Evolutionary conservation across 495 filamentous ascomycete species (phyloP), one percentile per base, ranked within the genome.

Genomic region (Chaetomium fimeti): DNA sequence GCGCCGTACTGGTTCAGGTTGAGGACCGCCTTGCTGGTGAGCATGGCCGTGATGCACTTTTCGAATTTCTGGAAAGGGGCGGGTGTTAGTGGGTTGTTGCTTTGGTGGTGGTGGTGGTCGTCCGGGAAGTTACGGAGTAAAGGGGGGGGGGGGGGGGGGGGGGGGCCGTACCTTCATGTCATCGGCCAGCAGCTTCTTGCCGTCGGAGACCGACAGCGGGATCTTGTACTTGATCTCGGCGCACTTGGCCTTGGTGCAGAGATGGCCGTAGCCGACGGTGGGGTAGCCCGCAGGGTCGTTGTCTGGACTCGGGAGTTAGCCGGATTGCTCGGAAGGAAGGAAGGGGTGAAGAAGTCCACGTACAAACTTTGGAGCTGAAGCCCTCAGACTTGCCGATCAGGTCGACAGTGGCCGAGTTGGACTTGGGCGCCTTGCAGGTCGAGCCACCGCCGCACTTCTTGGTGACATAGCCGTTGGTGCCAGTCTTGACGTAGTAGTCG

Each of bases 261-360:
- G 75, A 66, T 84, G 82, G 52, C 82, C 82, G 65, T 83, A 84
- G 36, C 82, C 82, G 20, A 84, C 73, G 32, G 79, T 84, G 0
- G 79, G 78, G 47, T 80, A 69, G 36, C 79, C 79, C 61, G 74
- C 76, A 16, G 78, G 76, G 59, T 84, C 80, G 32, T 70, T 72
- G 56, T 74, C 74, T 70, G 28, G 22, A 18, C 2, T 18, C 13
- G 13, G 40, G 40, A 18, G 40, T 43, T 27, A 25, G 48, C 15
- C 13, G 4, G 3, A 5, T 16, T 52, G 49, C 24, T 49, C 22
- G 20, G 22, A 3, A 28, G 16, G 18, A 32, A n/a, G 5, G 16
- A 12, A 36, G 15, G n/a, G 18, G n/a, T 7, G 24, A 22, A 36
- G 29, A 32, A 3, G 32, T 18, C 2, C 25, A 60, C 66, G 18